These are phyloP conservation scores for Cladosporium oxysporum DNA, from an alignment of 2,329 filamentous ascomycete genomes.

Conservation along the genomic window DNA sequence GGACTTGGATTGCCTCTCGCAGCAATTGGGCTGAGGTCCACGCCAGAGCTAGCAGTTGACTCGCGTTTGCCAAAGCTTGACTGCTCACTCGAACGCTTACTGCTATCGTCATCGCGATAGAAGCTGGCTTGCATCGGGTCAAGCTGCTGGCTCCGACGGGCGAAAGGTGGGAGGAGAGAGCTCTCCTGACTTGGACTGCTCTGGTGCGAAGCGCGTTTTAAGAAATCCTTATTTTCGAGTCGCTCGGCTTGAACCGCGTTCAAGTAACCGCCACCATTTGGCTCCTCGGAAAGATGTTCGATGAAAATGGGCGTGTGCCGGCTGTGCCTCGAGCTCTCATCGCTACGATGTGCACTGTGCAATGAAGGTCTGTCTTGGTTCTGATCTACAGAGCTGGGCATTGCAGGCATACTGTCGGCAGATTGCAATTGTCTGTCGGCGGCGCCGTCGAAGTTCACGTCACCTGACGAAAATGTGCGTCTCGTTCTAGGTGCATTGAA, in stretches of 20 bases:
- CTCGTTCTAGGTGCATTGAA: slow-evolving; percentile 62
- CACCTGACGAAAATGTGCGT: slow-evolving; percentile 34
- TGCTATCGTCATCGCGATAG: slow-evolving; percentile 29
- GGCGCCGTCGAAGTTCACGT: slow-evolving; percentile 63
- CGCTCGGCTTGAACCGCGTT: slow-evolving; percentile 50
- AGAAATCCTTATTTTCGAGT: slow-evolving; percentile 50
- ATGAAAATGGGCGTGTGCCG: slow-evolving; percentile 61
- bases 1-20: slow-evolving; percentile 24
- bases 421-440: slow-evolving; percentile 89
- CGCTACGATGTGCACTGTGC: slow-evolving; percentile 10
- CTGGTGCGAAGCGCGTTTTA: slow-evolving; percentile 43
- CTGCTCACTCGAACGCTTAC: slow-evolving; percentile 31
- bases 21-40: slow-evolving; percentile 30
- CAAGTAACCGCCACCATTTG: slow-evolving; percentile 41
- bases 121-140: slow-evolving; percentile 34
- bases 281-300: slow-evolving; percentile 61
- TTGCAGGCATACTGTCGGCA: slow-evolving; percentile 40
- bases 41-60: slow-evolving; percentile 25
- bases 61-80: slow-evolving; percentile 25
- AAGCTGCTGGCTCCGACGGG: slow-evolving; percentile 36
- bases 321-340: slow-evolving; percentile 28
- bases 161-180: slow-evolving; percentile 37
- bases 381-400: background rate
- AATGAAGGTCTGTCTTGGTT: slow-evolving; percentile 1
- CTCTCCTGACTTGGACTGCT: slow-evolving; percentile 34